Evolutionary conservation across 2,329 filamentous ascomycete species (phyloP), one percentile per base, ranked within the genome.

Genomic region (Cercospora janseana): DNA sequence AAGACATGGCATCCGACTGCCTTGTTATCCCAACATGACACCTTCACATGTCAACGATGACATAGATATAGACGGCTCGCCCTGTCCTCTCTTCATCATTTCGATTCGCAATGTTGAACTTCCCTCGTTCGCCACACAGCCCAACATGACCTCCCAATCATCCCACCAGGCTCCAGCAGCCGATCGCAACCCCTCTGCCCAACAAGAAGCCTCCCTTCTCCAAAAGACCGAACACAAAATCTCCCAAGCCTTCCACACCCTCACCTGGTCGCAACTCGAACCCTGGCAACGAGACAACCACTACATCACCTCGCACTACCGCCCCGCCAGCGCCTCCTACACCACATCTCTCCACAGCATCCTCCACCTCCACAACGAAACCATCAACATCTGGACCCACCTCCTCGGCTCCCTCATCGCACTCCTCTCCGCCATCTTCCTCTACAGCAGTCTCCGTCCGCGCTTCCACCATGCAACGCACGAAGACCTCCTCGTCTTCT

Each of bases 341-440:
- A 51, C 64, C 10, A 75, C 72, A 49, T 86, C 81, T 15, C 74
- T 80, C 51, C 69, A 75, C 29, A 82, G 78, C 27, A 70, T 87
- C 12, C 68, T 73, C 45, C 82, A 86, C 66, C 62, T 87, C 10
- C 83, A 88, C 70, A 87, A 85, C 65, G 80, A 85, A 64, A 79
- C 79, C 4, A 79, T 88, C 40, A 88, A 88, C 66, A 87, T 88
- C 61, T 87, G 85, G 67, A 78, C 81, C 3, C 85, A 88, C 66
- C 74, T 88, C 9, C 62, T 88, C 31, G 89, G 88, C 6, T 80
- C 85, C 8, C 43, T 86, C 1, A 59, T 79, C 27, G 83, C 86
- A 49, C 64, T 80, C 3, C 63, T 74, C 5, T 70, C 74, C 1
- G 79, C 75, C 1, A 55, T 72, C 9, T 72, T 78, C 42, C 69